A percentile compares a stretch with the other conserved stretches of the same genome.
Conservation (phyloP, 176 grass and related monocot species). For the Elymus sibiricus region DNA sequence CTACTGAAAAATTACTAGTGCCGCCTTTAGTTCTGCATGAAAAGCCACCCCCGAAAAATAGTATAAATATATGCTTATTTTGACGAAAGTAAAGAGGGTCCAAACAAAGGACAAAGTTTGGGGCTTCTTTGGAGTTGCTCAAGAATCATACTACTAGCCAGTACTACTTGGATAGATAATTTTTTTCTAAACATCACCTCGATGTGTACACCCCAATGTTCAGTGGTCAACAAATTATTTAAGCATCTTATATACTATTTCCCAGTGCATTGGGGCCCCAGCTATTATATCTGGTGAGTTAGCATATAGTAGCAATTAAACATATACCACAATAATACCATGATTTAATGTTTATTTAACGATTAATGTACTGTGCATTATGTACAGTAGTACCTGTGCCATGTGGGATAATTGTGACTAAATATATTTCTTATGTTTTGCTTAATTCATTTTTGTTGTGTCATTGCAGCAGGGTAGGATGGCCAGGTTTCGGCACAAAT, state of each 20-base stretch:
- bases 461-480: slow-evolving; percentile 40
- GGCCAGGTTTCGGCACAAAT: slow-evolving; percentile 33
- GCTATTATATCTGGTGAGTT: not conserved
- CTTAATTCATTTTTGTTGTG: not conserved
- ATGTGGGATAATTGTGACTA: not conserved
- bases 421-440: not conserved
- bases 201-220: too few relatives aligned
- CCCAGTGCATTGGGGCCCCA: not conserved
- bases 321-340: not conserved
- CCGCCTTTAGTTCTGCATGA: not conserved
- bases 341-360: not conserved
- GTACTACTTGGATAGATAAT: not conserved
- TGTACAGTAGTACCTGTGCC: not conserved
- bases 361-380: too few relatives aligned
- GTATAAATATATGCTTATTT: not conserved
- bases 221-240: not conserved
- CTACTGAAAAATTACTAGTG: not conserved
- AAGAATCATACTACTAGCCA: too few relatives aligned
- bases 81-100: not conserved
- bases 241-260: not conserved
- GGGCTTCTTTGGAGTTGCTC: not conserved
- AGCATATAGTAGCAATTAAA: not conserved
- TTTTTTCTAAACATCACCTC: not conserved
- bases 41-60: not conserved
- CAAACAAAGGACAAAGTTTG: slow-evolving; percentile 26